phyloP scores from a whole-genome alignment of 306 rosid species.

The Casuarina cunninghamiana region DNA sequence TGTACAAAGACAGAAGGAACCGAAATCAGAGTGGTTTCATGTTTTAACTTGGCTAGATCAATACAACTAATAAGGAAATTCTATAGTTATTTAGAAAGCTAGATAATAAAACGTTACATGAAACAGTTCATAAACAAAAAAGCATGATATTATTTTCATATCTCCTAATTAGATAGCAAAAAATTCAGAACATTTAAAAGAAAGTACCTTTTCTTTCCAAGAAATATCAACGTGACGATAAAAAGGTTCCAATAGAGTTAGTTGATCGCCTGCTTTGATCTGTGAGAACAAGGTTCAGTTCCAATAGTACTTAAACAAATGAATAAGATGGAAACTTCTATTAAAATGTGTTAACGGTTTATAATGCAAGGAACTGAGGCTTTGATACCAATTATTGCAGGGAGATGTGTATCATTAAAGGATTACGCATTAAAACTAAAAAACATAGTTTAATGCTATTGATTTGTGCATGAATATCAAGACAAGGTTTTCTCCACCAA shows the following conservation, averaged over 20 bases:
- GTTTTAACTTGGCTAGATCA: not conserved
- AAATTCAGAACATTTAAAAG: conserved; percentile 7
- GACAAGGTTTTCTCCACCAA: too few species aligned
- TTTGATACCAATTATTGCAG: too few species aligned
- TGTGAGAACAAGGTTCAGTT: conserved; percentile 38
- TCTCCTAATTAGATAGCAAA: conserved; percentile 6
- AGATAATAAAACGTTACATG: conserved; percentile 4
- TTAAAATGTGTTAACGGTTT: not conserved
- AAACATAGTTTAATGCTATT: too few species aligned
- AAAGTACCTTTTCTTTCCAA: conserved; percentile 78
- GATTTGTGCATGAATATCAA: too few species aligned
- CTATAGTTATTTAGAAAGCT: conserved; percentile 6
- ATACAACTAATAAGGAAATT: conserved; percentile 2
- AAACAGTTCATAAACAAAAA: not conserved
- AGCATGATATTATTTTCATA: not conserved
- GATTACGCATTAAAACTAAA: too few species aligned
- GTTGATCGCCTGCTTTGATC: conserved; percentile 94
- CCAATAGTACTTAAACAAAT: conserved; percentile 24
- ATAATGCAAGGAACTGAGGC: too few species aligned
- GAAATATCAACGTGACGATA: conserved; percentile 49
- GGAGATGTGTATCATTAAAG: too few species aligned
- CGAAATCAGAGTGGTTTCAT: conserved; percentile 23
- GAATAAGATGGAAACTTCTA: not conserved
- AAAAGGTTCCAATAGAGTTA: conserved; percentile 69
- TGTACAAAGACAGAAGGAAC: conserved; percentile 9